Evolutionary conservation across 2,329 filamentous ascomycete genomes (phyloP).

Genomic region (Sporothrix dimorphospora): DNA sequence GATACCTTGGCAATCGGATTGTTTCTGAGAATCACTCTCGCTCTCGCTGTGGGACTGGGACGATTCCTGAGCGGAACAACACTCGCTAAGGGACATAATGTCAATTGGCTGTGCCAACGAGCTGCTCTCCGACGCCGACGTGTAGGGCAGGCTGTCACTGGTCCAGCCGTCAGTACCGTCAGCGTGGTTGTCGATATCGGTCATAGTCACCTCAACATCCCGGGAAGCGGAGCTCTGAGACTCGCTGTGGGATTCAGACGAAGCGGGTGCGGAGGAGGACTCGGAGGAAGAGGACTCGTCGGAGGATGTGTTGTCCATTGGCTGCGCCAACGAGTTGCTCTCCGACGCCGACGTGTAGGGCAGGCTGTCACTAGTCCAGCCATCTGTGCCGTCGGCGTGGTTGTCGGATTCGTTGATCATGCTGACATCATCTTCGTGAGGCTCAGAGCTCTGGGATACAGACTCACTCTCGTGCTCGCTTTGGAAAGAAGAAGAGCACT

Average conservation of each 20-base stretch:
- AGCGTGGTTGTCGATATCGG: not conserved
- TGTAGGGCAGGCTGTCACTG: not conserved
- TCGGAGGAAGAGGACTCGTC: not conserved
- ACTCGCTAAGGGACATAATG: too few species aligned
- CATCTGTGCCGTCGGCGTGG: not conserved
- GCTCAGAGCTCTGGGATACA: not conserved
- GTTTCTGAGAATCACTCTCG: too few species aligned
- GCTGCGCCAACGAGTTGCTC: not conserved
- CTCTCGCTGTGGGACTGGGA: too few species aligned
- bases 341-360: not conserved
- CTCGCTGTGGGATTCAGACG: not conserved
- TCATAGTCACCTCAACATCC: too few species aligned
- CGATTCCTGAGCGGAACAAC: too few species aligned
- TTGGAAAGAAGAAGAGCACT: not conserved
- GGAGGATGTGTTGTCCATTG: not conserved
- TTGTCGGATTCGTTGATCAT: not conserved
- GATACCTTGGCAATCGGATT: too few species aligned
- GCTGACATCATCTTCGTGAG: not conserved
- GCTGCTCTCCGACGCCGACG: not conserved
- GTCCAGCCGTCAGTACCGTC: not conserved
- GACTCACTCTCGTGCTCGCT: not conserved
- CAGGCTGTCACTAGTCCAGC: not conserved
- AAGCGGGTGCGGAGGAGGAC: too few species aligned
- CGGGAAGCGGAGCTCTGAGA: too few species aligned
- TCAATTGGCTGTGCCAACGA: not conserved